Evolutionary conservation across 441 rosid genomes (phyloP).

Genomic region (Francoa sonchifolia): DNA sequence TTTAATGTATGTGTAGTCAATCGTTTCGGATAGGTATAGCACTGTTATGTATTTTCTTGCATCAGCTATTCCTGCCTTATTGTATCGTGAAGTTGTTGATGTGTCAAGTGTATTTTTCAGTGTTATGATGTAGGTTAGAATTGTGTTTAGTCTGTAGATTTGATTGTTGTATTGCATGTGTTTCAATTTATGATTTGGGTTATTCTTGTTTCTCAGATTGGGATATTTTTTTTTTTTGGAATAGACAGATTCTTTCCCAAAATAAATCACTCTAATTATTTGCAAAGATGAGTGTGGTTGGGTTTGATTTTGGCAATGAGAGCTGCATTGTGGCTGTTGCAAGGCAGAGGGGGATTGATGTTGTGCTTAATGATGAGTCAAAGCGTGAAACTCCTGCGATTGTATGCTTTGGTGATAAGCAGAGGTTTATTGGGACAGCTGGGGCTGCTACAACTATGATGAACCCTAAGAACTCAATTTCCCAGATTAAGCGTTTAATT

Average conservation of each 20-base stretch:
- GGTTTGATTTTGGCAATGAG: conserved; percentile 94
- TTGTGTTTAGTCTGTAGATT: no score
- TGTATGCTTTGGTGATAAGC: conserved; percentile 94
- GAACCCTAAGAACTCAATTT: conserved; percentile 88
- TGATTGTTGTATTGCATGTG: not conserved
- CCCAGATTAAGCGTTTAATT: conserved; percentile 76
- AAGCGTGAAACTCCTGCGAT: conserved; percentile 96
- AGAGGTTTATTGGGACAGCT: conserved; percentile 94
- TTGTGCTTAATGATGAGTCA: conserved; percentile 93
- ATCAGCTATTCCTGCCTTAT: no score
- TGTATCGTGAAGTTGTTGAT: no score
- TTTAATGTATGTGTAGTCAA: no score
- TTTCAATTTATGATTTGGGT: not conserved
- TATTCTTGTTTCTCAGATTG: no score
- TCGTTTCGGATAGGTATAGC: no score
- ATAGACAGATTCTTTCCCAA: conserved; percentile 1
- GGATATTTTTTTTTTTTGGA: not conserved
- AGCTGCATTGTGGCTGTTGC: conserved; percentile 90
- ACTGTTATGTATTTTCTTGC: no score
- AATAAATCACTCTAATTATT: conserved; percentile 1
- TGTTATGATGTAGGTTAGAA: no score
- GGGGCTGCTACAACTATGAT: conserved; percentile 94
- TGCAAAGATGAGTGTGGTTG: conserved; percentile 81
- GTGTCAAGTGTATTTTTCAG: no score
- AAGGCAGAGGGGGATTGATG: conserved; percentile 92